phyloP scores from a whole-genome alignment of 1,139 yeast genomes.

The Sugiyamaella novakii region DNA sequence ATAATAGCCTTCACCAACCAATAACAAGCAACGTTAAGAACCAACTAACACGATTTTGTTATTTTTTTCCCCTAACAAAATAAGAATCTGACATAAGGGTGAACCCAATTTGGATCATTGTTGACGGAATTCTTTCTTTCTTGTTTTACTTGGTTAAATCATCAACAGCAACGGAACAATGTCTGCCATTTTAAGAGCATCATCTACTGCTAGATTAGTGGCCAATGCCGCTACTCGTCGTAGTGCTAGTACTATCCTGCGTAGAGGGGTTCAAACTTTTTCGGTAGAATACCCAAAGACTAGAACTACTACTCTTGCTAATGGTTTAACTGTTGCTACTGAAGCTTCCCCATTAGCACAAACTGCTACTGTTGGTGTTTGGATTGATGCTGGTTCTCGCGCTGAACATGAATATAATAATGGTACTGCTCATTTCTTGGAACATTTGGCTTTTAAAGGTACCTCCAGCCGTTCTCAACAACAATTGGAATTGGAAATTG shows the following conservation, averaged over 20 bases:
- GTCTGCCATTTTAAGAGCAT: slow-evolving; percentile 36
- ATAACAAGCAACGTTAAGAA: slow-evolving; percentile 9
- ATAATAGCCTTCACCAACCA: slow-evolving; percentile 14
- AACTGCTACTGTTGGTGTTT: slow-evolving; percentile 96
- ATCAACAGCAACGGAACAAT: slow-evolving; percentile 24
- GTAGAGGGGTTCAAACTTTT: slow-evolving; percentile 35
- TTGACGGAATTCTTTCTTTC: no score
- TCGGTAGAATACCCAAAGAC: slow-evolving; percentile 49
- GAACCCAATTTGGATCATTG: neutral
- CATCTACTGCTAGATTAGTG: slow-evolving; percentile 21
- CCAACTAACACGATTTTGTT: no score
- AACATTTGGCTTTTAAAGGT: slow-evolving; percentile 96
- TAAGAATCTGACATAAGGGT: no score
- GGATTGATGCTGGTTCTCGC: slow-evolving; percentile 98
- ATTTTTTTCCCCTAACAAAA: no score
- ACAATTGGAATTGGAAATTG: slow-evolving; percentile 87
- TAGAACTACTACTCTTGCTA: slow-evolving; percentile 63
- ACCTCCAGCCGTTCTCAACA: slow-evolving; percentile 81
- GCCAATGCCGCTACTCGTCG: slow-evolving; percentile 21
- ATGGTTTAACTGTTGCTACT: slow-evolving; percentile 93
- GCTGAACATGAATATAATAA: slow-evolving; percentile 83
- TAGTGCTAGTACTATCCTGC: slow-evolving; percentile 13
- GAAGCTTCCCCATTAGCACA: slow-evolving; percentile 84
- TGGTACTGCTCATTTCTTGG: slow-evolving; percentile 97
- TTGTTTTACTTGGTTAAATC: no score